phyloP scores from a whole-genome alignment of 2,329 filamentous ascomycete genomes.

The Thyridium curvatum region DNA sequence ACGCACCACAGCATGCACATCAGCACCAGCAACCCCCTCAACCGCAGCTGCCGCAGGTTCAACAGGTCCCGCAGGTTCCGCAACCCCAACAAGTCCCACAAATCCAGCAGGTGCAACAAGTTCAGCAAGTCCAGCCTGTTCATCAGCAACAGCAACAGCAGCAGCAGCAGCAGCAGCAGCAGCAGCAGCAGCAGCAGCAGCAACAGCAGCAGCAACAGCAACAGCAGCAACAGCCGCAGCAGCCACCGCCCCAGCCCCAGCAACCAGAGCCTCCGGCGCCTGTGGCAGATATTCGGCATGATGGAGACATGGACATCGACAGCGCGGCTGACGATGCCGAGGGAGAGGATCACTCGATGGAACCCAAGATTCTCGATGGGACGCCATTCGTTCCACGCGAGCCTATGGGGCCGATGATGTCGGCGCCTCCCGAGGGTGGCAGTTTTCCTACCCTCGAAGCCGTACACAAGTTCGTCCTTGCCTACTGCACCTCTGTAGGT shows the following conservation, averaged over 20 bases:
- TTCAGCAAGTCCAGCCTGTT: slow-evolving; percentile 12
- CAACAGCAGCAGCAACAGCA: slow-evolving; percentile 11
- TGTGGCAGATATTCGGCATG: slow-evolving; percentile 28
- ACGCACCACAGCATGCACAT: slow-evolving; percentile 9
- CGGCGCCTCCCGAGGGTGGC: slow-evolving; percentile 56
- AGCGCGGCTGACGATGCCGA: slow-evolving; percentile 18
- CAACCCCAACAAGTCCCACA: slow-evolving; percentile 10
- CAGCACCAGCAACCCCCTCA: slow-evolving; percentile 10
- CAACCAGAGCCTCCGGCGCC: slow-evolving; percentile 16
- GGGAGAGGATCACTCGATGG: slow-evolving; percentile 36
- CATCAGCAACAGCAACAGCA: slow-evolving; percentile 10
- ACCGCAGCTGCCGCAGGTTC: slow-evolving; percentile 7
- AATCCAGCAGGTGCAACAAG: slow-evolving; percentile 9
- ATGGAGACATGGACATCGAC: slow-evolving; percentile 48
- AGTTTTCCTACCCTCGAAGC: slow-evolving; percentile 59
- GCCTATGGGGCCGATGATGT: slow-evolving; percentile 55
- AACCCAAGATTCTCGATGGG: slow-evolving; percentile 41
- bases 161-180: slow-evolving; percentile 11
- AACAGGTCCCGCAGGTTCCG: slow-evolving; percentile 8
- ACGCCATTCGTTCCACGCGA: slow-evolving; percentile 44
- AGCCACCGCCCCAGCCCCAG: slow-evolving; percentile 15
- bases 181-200: slow-evolving; percentile 5
- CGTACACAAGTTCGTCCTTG: slow-evolving; percentile 56
- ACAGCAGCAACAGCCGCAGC: slow-evolving; percentile 13
- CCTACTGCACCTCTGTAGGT: slow-evolving; percentile 61